Base-by-base conservation (phyloP, 208 protist genomes). In the Ichthyophonus hoferi region DNA sequence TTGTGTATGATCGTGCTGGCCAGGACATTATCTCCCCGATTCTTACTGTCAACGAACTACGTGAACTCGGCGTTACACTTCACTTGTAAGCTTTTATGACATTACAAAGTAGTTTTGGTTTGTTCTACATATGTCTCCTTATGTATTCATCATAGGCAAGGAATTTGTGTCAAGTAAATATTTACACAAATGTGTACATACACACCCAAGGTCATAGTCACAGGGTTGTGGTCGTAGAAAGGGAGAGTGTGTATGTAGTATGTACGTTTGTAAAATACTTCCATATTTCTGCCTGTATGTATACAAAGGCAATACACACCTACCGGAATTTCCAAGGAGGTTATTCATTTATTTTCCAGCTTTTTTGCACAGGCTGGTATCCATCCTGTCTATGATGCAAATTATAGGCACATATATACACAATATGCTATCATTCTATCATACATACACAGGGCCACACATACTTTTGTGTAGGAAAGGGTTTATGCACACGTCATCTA, bases 21-120 rank as follows among this genome's bases (percentile, higher is more conserved):
- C 86, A 89, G 31, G 94, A 96, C 42, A 95, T 97, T 79, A 91
- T 97, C 40, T 87, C 95, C 40, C 95, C 95, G 0, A 87, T 97
- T 0, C 85, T 97, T 24, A 95, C 93, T 0, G 94, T 96, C 37
- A 93, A 91, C 58, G 93, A 95, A 42, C 88, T 97, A 33, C 89
- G 95, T 58, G 92, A 95, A 34, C 90, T 93, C n/a, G 96, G 95
- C 79, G 87, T 97, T 33, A 97, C 96, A 37, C 89, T 96, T 33
- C 86, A 95, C 86, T 67, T 95, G 92, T 94, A 42, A 79, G 83
- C 91, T 58, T 42, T 12, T n/a, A 24, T 37, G 78, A n/a, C 50
- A n/a, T 31, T 14, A 76, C 31, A 76, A 67, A 67, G 24, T 67
- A 67, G 3, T 67, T 24, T 67, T 67, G 43, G 3, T 67, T 24